Percentiles rank a stretch among this genome's conserved stretches.
phyloP scores from a whole-genome alignment of 2,329 filamentous ascomycete species.

The Fusarium liriodendri region DNA sequence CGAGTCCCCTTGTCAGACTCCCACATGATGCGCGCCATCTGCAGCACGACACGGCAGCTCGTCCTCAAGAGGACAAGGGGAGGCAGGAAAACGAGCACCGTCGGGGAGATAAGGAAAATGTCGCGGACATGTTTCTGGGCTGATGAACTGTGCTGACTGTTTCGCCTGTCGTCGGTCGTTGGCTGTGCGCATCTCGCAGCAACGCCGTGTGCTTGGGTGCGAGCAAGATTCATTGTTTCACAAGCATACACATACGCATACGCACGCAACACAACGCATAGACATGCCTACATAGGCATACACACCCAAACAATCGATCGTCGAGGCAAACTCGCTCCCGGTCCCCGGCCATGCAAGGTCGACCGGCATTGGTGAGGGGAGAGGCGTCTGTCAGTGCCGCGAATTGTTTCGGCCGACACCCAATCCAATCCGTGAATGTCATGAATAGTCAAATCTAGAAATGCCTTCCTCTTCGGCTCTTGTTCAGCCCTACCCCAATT shows the following conservation, averaged over 20 bases:
- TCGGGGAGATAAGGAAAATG: conserved; percentile 34
- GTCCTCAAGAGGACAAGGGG: conserved; percentile 14
- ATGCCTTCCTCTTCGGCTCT: conserved; percentile 34
- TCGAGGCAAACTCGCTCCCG: conserved; percentile 15
- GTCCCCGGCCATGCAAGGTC: conserved; percentile 11
- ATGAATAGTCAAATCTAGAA: conserved; percentile 8
- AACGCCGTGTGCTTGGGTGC: neutral
- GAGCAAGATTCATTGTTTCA: neutral
- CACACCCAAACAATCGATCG: neutral
- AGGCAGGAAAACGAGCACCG: conserved; percentile 5
- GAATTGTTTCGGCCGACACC: conserved; percentile 1
- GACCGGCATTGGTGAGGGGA: conserved; percentile 21
- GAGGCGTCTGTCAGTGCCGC: conserved; percentile 5
- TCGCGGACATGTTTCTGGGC: conserved; percentile 6
- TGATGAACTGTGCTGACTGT: neutral
- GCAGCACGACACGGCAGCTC: conserved; percentile 26
- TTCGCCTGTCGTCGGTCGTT: neutral
- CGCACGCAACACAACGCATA: neutral
- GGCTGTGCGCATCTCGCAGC: neutral
- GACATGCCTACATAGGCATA: neutral
- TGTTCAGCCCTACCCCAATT: conserved; percentile 39
- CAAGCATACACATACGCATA: neutral
- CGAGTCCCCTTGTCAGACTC: conserved; percentile 24
- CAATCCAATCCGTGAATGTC: conserved; percentile 6
- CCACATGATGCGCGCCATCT: conserved; percentile 40